Evolutionary conservation across 345 rosid species (phyloP).

Genomic region (Litchi chinensis): DNA sequence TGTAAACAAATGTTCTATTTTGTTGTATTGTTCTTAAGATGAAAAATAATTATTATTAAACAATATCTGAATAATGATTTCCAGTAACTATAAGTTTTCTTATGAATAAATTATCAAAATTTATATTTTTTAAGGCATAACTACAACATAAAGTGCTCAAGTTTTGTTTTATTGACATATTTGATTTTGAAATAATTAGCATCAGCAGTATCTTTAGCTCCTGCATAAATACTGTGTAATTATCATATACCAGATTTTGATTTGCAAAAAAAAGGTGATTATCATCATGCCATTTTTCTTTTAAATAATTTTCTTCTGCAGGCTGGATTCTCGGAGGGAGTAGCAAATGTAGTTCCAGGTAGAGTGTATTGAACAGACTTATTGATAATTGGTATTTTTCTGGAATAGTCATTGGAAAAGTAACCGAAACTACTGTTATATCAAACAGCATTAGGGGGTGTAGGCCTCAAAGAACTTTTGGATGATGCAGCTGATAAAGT

Average conservation of each 20-base stretch:
- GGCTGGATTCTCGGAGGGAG: constrained; percentile 90
- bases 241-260: neutral
- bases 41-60: neutral
- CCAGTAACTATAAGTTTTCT: too few species aligned
- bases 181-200: neutral
- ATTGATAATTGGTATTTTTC: neutral
- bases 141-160: too few species aligned
- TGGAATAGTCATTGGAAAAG: neutral
- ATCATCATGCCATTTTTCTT: neutral
- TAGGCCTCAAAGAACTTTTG: constrained; percentile 65
- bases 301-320: constrained; percentile 26
- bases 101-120: too few species aligned
- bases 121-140: too few species aligned
- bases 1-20: neutral
- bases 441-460: constrained; percentile 71
- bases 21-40: neutral
- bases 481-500: constrained; percentile 71
- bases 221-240: neutral
- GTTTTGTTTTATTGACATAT: neutral
- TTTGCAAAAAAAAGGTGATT: neutral
- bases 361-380: neutral
- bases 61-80: too few species aligned
- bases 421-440: neutral
- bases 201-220: neutral
- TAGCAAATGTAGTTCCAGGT: constrained; percentile 94